Percentiles rank a stretch among this genome's conserved stretches.
Evolutionary conservation across 768 basidiomycete species (phyloP).

Genomic region (Amanita pseudoporphyria): DNA sequence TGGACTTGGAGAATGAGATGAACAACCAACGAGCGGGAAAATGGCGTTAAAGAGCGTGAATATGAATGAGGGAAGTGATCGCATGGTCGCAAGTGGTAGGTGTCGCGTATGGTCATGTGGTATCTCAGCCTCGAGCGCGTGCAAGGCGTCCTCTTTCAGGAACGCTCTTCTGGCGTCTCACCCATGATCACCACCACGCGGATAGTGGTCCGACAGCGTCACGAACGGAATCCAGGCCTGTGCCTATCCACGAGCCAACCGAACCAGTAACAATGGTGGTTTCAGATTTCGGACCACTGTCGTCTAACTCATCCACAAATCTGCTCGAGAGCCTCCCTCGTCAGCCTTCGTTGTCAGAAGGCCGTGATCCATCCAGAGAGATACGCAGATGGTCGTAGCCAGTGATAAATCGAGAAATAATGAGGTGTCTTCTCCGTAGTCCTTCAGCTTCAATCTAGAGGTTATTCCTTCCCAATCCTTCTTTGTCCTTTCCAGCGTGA

Average conservation of each 20-base stretch:
- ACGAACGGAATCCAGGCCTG: neutral
- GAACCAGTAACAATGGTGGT: neutral
- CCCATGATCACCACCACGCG: constrained; percentile 3
- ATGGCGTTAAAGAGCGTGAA: constrained; percentile 3
- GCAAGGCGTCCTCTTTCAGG: too few relatives aligned
- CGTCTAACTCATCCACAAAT: neutral
- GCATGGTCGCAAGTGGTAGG: too few relatives aligned
- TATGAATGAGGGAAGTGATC: constrained; percentile 2
- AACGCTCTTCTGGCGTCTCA: too few relatives aligned
- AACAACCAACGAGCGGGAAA: constrained; percentile 10
- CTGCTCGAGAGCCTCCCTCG: neutral
- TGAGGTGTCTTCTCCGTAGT: constrained; percentile 23
- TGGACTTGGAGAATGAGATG: constrained; percentile 22
- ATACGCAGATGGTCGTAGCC: constrained; percentile 19
- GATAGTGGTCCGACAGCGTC: too few relatives aligned
- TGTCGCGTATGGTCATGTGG: too few relatives aligned
- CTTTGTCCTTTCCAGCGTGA: constrained; percentile 24
- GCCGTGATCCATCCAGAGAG: constrained; percentile 29
- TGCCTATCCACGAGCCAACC: neutral
- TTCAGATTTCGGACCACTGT: neutral
- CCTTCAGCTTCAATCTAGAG: constrained; percentile 21
- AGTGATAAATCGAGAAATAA: constrained; percentile 20
- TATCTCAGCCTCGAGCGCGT: too few relatives aligned
- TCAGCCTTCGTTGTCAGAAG: constrained; percentile 13
- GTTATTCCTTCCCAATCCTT: constrained; percentile 24